Evolutionary conservation across 208 protist genomes (phyloP), one percentile per base, ranked within the genome.

Genomic region (Trypanosoma scelopori): DNA sequence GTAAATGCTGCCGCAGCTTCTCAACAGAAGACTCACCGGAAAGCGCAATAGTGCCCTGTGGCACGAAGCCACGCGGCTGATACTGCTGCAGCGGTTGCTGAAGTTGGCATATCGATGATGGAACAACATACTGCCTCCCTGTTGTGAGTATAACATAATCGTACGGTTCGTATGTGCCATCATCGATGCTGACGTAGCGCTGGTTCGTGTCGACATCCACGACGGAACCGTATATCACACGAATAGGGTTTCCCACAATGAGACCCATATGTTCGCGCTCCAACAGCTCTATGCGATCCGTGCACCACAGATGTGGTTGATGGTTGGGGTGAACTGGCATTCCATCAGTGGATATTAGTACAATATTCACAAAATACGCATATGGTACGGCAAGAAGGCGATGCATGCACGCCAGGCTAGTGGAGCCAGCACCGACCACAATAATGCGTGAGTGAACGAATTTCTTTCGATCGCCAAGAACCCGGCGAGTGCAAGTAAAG

Each of bases 141-240:
- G 87, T 81, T 25, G 85, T 83, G 13, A 97, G 73, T 41, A 97
- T 65, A 13, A 97, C 75, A 73, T 93, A 88, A 67, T 97, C 93
- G 71, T 97, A 97, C 25, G 91, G 86, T 69, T 95, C 89, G 49
- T 88, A 92, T 39, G 78, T 72, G 37, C 84, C 82, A 64, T 95
- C 93, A 71, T 97, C 91, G 20, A 93, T 63, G 39, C 77, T 72
- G 20, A 97, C 73, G 53, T 83, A 95, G 46, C 82, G 85, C 64
- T 92, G 73, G 15, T 57, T 73, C 37, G 84, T 93, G 60, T 97
- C 91, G 5, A 97, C 69, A 75, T 97, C 93, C 11, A 95, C 66
- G 22, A 96, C 49, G n/a, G 76, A 84, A 25, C 89, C 89, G 20
- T 77, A 53, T 22, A 96, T 78, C 25, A 94, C 73, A n/a, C 89